phyloP scores from a whole-genome alignment of 805 yeast species.

The Starmerella geochares region DNA sequence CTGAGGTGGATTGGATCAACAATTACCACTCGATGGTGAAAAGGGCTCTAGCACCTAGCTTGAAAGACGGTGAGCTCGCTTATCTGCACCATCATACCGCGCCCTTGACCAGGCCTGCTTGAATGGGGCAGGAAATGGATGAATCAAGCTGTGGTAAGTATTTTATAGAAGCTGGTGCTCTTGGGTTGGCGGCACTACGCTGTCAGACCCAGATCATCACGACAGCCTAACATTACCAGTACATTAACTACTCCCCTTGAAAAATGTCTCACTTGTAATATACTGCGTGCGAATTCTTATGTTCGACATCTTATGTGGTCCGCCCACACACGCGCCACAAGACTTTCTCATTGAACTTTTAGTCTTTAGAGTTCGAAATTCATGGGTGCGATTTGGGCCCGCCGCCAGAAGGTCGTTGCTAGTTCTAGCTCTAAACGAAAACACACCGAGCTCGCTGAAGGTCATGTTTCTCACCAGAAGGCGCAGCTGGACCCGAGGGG shows the following conservation, averaged over 20 bases:
- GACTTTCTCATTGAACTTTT: not conserved
- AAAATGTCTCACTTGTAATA: no score
- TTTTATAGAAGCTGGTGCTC: no score
- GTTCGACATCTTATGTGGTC: not conserved
- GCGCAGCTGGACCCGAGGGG: no score
- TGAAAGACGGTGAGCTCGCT: slow-evolving; percentile 47
- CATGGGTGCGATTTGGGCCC: slow-evolving; percentile 3
- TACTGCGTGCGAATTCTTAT: not conserved
- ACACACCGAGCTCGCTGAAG: not conserved
- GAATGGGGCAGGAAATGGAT: not conserved
- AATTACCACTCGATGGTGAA: slow-evolving; percentile 52
- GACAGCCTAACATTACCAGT: no score
- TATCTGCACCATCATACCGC: slow-evolving; percentile 43
- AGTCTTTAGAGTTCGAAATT: not conserved
- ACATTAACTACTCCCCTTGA: no score
- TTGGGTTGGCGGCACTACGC: no score
- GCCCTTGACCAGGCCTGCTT: not conserved
- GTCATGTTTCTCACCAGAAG: no score
- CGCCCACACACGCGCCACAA: not conserved
- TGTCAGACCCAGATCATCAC: no score
- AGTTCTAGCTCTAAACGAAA: not conserved
- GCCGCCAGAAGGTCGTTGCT: not conserved
- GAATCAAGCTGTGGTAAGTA: not conserved
- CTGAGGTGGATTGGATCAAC: slow-evolving; percentile 63
- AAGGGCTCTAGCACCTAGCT: slow-evolving; percentile 39